Percentiles rank a stretch among this genome's conserved stretches.
Evolutionary conservation across 2,329 filamentous ascomycete genomes (phyloP).

Genomic region (Xylaria sp.): DNA sequence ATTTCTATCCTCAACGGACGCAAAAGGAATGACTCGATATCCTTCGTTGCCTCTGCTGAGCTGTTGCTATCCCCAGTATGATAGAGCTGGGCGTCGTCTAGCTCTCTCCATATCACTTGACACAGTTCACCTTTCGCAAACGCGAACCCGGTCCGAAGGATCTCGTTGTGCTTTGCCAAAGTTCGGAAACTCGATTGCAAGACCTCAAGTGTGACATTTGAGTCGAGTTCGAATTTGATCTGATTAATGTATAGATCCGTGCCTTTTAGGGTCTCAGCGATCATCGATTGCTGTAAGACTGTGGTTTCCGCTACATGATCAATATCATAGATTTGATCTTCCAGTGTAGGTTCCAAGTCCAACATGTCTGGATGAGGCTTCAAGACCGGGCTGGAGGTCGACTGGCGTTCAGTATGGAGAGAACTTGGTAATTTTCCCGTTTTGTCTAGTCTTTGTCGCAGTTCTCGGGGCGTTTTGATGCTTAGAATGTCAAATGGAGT

Average conservation of each 20-base stretch:
- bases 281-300: conserved; percentile 72
- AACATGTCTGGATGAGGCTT: conserved; percentile 1
- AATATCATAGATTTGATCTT: conserved; percentile 26
- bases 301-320: conserved; percentile 58
- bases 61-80: conserved; percentile 24
- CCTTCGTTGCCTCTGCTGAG: conserved; percentile 37
- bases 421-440: too few species aligned
- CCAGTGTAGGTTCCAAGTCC: conserved; percentile 11
- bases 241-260: conserved; percentile 69
- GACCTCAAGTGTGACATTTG: conserved; percentile 30
- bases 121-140: conserved; percentile 48
- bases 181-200: conserved; percentile 46
- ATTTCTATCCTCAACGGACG: conserved; percentile 60
- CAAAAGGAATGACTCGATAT: conserved; percentile 40
- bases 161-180: conserved; percentile 53
- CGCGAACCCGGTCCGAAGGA: conserved; percentile 70
- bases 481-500: conserved; percentile 58
- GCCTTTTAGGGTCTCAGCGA: conserved; percentile 63
- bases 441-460: conserved; percentile 12
- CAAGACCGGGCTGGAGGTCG: background rate
- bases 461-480: conserved; percentile 39
- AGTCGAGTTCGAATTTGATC: conserved; percentile 57
- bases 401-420: background rate
- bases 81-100: conserved; percentile 41
- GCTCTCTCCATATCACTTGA: conserved; percentile 58